Evolutionary conservation across 1,284 basidiomycete genomes (phyloP).

Genomic region (Microbotryum scabiosae): DNA sequence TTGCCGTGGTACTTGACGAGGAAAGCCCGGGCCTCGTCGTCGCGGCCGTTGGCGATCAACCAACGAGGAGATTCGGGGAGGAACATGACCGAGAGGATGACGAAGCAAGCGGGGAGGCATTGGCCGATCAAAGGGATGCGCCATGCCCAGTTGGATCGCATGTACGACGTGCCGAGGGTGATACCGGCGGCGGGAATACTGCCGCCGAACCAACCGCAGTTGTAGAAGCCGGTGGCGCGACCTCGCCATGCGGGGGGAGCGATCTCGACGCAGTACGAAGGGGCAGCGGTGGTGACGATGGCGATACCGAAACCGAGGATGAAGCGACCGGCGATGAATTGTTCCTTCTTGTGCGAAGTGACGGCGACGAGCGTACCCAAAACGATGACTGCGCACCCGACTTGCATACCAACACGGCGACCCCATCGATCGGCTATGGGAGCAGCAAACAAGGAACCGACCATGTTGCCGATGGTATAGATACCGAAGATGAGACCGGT

Average conservation of each 20-base stretch:
- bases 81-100: slow-evolving; percentile 29
- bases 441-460: slow-evolving; percentile 8
- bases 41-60: slow-evolving; percentile 29
- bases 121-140: slow-evolving; percentile 37
- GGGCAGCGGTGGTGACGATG: slow-evolving; percentile 49
- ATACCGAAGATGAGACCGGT: slow-evolving; percentile 33
- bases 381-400: slow-evolving; percentile 44
- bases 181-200: slow-evolving; percentile 39
- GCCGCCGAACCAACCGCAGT: slow-evolving; percentile 43
- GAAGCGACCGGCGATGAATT: slow-evolving; percentile 45
- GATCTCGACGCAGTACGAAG: slow-evolving; percentile 49
- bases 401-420: slow-evolving; percentile 50
- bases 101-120: slow-evolving; percentile 27
- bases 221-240: slow-evolving; percentile 50
- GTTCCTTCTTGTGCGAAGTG: slow-evolving; percentile 43
- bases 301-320: slow-evolving; percentile 46
- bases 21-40: slow-evolving; percentile 32
- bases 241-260: slow-evolving; percentile 58
- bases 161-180: slow-evolving; percentile 36
- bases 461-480: slow-evolving; percentile 11
- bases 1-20: slow-evolving; percentile 35
- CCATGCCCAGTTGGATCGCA: slow-evolving; percentile 39
- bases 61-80: slow-evolving; percentile 29
- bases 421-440: slow-evolving; percentile 45
- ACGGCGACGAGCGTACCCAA: slow-evolving; percentile 44